A percentile compares a stretch with the other conserved stretches of the same genome.
phyloP scores from a whole-genome alignment of 2,329 filamentous ascomycete species.

The Xylaria sp. region DNA sequence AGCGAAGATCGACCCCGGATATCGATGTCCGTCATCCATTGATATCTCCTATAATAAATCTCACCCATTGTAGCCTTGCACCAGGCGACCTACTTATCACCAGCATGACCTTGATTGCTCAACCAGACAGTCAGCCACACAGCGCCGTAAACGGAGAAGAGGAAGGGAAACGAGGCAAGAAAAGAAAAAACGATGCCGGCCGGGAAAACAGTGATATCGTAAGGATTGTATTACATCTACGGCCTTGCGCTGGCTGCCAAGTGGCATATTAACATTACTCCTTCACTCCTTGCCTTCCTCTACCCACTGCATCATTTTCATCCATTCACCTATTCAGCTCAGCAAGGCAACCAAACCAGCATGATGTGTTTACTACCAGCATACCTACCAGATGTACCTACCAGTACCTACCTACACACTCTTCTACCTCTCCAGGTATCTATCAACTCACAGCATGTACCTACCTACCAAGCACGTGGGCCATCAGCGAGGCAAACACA shows the following conservation, averaged over 20 bases:
- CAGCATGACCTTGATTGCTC: background rate
- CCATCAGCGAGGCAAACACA: no score
- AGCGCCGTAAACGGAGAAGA: background rate
- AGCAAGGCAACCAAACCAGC: background rate
- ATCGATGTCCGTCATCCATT: background rate
- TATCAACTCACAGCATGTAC: no score
- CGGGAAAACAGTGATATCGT: background rate
- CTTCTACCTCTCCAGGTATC: no score
- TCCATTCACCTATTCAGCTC: background rate
- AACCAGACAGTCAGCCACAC: background rate
- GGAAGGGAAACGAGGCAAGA: background rate
- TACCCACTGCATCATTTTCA: background rate
- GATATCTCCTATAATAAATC: background rate
- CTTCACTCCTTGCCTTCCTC: background rate
- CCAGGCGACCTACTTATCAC: background rate
- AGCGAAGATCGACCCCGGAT: background rate
- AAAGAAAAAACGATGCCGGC: background rate
- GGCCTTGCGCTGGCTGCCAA: conserved; percentile 8
- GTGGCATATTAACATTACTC: conserved; percentile 11
- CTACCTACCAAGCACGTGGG: no score
- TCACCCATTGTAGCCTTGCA: background rate
- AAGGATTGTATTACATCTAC: background rate
- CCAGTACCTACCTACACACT: background rate
- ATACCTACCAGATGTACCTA: background rate
- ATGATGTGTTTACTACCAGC: background rate